phyloP scores from a whole-genome alignment of 306 rosid species.

The Herpetospermum pedunculosum region DNA sequence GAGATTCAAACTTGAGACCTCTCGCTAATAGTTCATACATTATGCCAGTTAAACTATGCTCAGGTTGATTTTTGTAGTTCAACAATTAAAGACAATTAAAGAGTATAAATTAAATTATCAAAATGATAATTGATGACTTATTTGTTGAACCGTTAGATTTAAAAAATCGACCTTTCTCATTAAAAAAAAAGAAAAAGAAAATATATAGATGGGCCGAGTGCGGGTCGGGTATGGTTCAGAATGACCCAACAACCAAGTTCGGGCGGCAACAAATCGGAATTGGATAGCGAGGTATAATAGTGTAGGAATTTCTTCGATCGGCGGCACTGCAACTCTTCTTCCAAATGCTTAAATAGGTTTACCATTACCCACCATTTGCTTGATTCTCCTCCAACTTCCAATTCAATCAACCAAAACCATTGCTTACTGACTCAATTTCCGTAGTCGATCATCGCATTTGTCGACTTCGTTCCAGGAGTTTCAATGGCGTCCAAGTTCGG shows the following conservation, averaged over 20 bases:
- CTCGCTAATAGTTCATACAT: too few species aligned
- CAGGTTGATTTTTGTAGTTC: too few species aligned
- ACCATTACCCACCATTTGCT: neutral
- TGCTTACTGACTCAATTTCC: neutral
- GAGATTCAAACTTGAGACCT: too few species aligned
- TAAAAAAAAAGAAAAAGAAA: neutral
- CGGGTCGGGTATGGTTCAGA: neutral
- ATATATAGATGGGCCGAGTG: neutral
- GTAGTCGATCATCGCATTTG: neutral
- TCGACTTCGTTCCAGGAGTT: neutral
- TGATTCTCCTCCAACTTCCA: neutral
- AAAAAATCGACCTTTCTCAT: too few species aligned
- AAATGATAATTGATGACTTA: too few species aligned
- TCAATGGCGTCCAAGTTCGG: slow-evolving; percentile 91
- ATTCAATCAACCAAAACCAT: neutral
- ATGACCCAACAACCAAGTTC: neutral
- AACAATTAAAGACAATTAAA: too few species aligned
- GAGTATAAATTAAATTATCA: too few species aligned
- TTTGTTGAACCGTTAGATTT: too few species aligned
- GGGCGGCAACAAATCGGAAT: neutral
- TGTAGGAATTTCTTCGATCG: neutral
- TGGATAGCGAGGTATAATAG: neutral
- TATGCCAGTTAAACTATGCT: too few species aligned
- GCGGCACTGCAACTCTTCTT: neutral
- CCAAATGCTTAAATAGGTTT: slow-evolving; percentile 3